phyloP scores from a whole-genome alignment of 352 stramenopile species.

The Globisporangium apiculatum region DNA sequence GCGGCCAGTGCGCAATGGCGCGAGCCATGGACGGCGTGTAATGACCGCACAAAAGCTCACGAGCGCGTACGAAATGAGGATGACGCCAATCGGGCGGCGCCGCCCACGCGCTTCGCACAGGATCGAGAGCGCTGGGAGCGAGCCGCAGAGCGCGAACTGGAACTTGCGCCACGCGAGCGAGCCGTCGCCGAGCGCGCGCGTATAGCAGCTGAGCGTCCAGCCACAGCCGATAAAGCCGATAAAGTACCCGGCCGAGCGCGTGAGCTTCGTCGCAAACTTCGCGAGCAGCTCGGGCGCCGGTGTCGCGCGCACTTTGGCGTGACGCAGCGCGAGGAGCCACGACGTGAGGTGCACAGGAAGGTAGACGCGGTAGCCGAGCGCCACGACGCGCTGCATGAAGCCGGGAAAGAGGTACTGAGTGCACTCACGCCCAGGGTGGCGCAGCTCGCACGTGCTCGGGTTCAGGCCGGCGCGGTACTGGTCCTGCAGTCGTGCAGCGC shows the following conservation, averaged over 20 bases:
- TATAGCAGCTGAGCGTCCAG: conserved; percentile 39
- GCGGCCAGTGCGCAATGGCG: conserved; percentile 18
- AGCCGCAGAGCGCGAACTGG: conserved; percentile 43
- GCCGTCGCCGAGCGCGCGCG: conserved; percentile 27
- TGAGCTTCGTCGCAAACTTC: conserved; percentile 27
- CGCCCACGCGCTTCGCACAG: conserved; percentile 44
- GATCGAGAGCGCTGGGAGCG: conserved; percentile 36
- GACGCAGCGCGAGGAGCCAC: conserved; percentile 38
- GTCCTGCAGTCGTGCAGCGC: conserved; percentile 27
- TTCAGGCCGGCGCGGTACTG: conserved; percentile 39
- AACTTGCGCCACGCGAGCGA: conserved; percentile 41
- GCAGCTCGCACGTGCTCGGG: conserved; percentile 33
- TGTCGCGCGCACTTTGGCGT: conserved; percentile 27
- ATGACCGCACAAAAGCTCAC: conserved; percentile 41
- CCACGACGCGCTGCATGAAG: conserved; percentile 31
- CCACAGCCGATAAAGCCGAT: conserved; percentile 43
- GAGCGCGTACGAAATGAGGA: conserved; percentile 55
- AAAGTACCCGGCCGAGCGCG: conserved; percentile 45
- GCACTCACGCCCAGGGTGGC: conserved; percentile 34
- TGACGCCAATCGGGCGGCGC: conserved; percentile 41
- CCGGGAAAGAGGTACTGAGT: conserved; percentile 30
- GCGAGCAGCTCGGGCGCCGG: conserved; percentile 18
- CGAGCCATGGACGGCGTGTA: conserved; percentile 27
- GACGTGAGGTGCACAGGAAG: conserved; percentile 49
- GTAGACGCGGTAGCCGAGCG: conserved; percentile 39